A percentile compares a stretch with the other conserved stretches of the same genome.
These are phyloP conservation scores for Aquilaria sinensis DNA, from an alignment of 345 rosid species.

Conservation along the genomic window DNA sequence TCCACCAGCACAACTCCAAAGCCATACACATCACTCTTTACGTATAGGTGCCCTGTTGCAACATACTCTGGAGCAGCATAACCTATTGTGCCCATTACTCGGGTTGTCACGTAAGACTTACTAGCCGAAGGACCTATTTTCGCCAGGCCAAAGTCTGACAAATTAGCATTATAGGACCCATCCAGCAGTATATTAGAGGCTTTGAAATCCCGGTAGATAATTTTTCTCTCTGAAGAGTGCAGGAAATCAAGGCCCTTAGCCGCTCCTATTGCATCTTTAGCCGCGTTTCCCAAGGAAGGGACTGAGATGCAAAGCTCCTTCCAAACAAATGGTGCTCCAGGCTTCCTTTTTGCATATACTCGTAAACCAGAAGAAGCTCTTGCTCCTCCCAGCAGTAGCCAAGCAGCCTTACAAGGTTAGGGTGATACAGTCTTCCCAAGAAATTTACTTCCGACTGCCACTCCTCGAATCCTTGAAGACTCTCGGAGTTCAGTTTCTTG, in stretches of 20 bases:
- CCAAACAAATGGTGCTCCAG: constrained; percentile 6
- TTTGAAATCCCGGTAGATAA: constrained; percentile 78
- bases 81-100: constrained; percentile 81
- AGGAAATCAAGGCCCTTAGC: constrained; percentile 63
- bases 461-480: constrained; percentile 69
- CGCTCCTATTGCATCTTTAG: constrained; percentile 73
- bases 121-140: constrained; percentile 87
- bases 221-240: constrained; percentile 71
- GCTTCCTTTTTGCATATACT: constrained; percentile 4
- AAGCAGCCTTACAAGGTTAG: constrained; percentile 2
- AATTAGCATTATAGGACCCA: constrained; percentile 68
- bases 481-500: constrained; percentile 66
- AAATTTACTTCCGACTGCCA: constrained; percentile 36
- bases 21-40: constrained; percentile 83
- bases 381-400: constrained; percentile 4
- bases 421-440: constrained; percentile 4
- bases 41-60: constrained; percentile 89
- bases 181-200: constrained; percentile 81
- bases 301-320: constrained; percentile 59
- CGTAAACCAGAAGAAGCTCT: constrained; percentile 6
- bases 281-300: constrained; percentile 65
- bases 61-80: constrained; percentile 94
- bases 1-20: constrained; percentile 82
- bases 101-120: constrained; percentile 80
- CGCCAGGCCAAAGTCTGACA: constrained; percentile 89